Conservation (phyloP, 2,329 filamentous ascomycete species). For the Diaporthe nobilis region DNA sequence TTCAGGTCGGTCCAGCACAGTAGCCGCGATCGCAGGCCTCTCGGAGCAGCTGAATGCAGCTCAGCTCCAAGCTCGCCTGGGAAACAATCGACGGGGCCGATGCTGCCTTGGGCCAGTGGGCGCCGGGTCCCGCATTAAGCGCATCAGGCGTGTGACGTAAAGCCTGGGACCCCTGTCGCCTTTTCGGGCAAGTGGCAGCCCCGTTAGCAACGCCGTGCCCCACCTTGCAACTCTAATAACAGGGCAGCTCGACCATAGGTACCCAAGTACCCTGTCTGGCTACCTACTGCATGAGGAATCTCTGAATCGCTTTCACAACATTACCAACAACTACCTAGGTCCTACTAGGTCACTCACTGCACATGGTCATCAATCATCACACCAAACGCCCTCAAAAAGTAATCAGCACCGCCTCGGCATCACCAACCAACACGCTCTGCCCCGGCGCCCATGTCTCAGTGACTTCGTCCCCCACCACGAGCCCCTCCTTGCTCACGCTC, state of each 20-base stretch:
- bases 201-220: not conserved
- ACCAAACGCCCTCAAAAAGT: not conserved
- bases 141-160: slow-evolving; percentile 24
- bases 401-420: slow-evolving; percentile 27
- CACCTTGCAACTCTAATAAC: slow-evolving; percentile 9
- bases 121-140: slow-evolving; percentile 12
- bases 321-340: not conserved
- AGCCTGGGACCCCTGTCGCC: slow-evolving; percentile 20
- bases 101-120: not conserved
- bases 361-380: not conserved
- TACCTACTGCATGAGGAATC: not conserved
- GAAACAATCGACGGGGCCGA: slow-evolving; percentile 17
- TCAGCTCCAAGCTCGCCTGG: slow-evolving; percentile 19
- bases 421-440: slow-evolving; percentile 11
- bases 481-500: slow-evolving; percentile 35
- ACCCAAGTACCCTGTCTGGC: not conserved
- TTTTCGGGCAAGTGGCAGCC: not conserved
- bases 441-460: slow-evolving; percentile 6
- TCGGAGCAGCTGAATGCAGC: slow-evolving; percentile 4
- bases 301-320: not conserved
- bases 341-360: not conserved
- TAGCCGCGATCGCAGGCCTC: slow-evolving; percentile 22
- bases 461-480: not conserved
- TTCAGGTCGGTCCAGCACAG: not conserved
- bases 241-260: not conserved